A percentile compares a stretch with the other conserved stretches of the same genome.
phyloP scores from a whole-genome alignment of 1,284 basidiomycete genomes.

The Malassezia caprae region DNA sequence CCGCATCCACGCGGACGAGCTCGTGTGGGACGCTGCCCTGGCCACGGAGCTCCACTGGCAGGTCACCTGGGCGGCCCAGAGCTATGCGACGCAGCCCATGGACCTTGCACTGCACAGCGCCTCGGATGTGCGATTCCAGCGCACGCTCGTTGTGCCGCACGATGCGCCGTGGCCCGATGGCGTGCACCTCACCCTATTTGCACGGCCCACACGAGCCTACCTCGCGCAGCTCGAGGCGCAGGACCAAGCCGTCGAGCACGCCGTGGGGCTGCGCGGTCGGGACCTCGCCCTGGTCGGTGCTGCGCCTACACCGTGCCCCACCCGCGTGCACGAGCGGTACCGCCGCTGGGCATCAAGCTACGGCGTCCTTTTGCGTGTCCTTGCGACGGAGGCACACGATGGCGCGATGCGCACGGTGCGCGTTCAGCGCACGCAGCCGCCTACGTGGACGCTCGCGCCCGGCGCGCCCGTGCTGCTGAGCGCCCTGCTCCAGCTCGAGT shows the following conservation, averaged over 20 bases:
- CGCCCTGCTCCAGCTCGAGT: background rate
- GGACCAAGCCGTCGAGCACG: background rate
- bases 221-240: background rate
- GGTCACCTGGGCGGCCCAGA: background rate
- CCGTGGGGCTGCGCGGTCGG: background rate
- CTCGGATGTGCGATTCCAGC: background rate
- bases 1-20: background rate
- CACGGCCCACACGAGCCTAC: background rate
- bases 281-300: background rate
- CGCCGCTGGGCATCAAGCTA: background rate
- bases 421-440: background rate
- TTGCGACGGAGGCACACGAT: background rate
- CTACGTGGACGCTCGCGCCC: background rate
- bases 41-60: constrained; percentile 5
- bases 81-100: constrained; percentile 6
- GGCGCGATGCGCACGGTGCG: background rate
- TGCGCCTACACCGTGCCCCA: background rate
- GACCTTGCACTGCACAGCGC: background rate
- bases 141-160: background rate
- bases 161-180: background rate
- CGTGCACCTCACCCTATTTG: constrained; percentile 2
- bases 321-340: background rate
- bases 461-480: background rate
- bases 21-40: background rate
- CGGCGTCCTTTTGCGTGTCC: background rate